Base-by-base conservation (phyloP, 768 basidiomycete genomes). In the Rhodotorula graminis region DNA sequence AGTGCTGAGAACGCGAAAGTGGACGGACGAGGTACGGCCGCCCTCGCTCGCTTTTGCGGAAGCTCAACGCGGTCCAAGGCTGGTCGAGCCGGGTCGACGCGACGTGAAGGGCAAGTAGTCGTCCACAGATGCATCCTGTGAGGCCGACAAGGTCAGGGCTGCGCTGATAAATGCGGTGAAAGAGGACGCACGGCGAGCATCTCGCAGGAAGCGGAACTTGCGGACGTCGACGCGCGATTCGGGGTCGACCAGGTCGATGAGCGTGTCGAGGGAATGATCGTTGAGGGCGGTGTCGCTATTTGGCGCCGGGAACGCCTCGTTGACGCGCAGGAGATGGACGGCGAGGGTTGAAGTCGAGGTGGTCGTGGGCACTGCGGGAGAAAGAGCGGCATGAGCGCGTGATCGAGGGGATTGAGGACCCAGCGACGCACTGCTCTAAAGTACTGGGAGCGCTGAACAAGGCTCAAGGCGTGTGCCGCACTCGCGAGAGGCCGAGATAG, bases 141-240 rank as follows among this genome's bases (percentile, higher is more conserved):
- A 4, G 0, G 0, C 1, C 40, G 7, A 0, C 1, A 10, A 2
- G 14, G 31, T 57, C 56, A 57, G 56, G 44, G 61, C 49, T 40
- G 19, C 40, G 10, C 5, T 0, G 1, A 37, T 37, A 37, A 23
- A 10, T 0, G 4, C 31, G 27, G 6, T 8, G 2, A 2, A 0
- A 49, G n/a, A 8, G 49, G 10, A 71, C 75, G 56, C 61, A 76
- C 75, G 66, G 0, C 69, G 65, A 9, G 75, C 72, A 19, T 76
- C 75, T 21, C 55, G 47, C 33, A 71, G 33, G 15, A 64, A 69
- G 7, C 71, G 63, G 23, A 57, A 67, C 65, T 67, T 72, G 23
- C 0, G 7, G 31, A 76, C 53, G 19, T 68, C 67, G 0, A 2
- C 15, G 18, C 59, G 50, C 2, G 68, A 47, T 19, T 25, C 23